These are phyloP conservation scores for Eurotiales sp. DNA, from an alignment of 2,329 filamentous ascomycete genomes.

Conservation along the genomic window DNA sequence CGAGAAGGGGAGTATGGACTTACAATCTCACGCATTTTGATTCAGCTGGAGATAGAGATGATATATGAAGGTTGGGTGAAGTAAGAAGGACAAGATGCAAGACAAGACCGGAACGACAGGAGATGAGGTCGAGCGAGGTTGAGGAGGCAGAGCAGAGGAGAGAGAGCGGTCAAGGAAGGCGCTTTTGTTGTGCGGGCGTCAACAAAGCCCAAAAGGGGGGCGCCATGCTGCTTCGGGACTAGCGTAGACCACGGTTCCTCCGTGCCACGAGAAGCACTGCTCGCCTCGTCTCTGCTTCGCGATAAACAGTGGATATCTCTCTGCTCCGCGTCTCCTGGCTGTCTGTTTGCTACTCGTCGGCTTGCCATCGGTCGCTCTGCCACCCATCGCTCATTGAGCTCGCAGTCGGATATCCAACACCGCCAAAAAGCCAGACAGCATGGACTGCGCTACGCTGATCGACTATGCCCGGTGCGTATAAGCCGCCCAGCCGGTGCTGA, in stretches of 20 bases:
- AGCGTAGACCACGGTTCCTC: no score
- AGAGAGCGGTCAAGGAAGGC: constrained; percentile 24
- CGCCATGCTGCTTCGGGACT: constrained; percentile 18
- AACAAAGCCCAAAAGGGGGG: constrained; percentile 19
- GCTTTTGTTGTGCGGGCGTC: constrained; percentile 27
- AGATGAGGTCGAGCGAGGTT: constrained; percentile 7
- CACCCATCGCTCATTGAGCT: no score
- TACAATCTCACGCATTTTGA: constrained; percentile 73
- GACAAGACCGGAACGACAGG: not conserved
- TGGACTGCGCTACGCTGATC: constrained; percentile 7
- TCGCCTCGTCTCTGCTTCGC: no score
- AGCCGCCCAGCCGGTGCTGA: not conserved
- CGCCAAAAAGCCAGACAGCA: not conserved
- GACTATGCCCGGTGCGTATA: constrained; percentile 6
- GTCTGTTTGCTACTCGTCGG: not conserved
- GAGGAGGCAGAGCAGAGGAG: constrained; percentile 18
- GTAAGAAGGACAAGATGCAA: no score
- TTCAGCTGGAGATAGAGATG: constrained; percentile 14
- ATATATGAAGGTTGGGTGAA: not conserved
- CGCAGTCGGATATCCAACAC: not conserved
- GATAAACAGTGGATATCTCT: no score
- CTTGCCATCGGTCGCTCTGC: no score
- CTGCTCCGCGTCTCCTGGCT: no score
- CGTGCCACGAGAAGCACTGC: no score
- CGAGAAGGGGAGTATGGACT: constrained; percentile 37